phyloP scores from a whole-genome alignment of 306 rosid species.

The Geum urbanum region DNA sequence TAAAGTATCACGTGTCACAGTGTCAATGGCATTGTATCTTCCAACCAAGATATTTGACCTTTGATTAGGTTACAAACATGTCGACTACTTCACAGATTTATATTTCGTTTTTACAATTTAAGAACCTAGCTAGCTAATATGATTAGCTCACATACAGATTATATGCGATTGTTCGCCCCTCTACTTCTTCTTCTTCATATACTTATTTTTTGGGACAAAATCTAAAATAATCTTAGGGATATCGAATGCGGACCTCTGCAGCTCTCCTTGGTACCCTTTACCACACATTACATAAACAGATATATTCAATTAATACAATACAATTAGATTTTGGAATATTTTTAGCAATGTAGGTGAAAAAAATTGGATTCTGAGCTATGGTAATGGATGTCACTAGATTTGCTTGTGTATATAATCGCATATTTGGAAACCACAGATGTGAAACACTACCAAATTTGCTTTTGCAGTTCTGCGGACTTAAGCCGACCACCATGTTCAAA shows the following conservation, averaged over 20 bases:
- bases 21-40: conserved; percentile 50
- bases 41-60: conserved; percentile 49
- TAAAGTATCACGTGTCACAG: conserved; percentile 36
- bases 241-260: conserved; percentile 1
- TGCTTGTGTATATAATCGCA: background rate
- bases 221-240: background rate
- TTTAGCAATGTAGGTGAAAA: too few relatives aligned
- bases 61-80: conserved; percentile 17
- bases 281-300: conserved; percentile 9
- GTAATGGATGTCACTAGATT: conserved; percentile 7
- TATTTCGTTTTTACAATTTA: background rate
- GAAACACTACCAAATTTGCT: background rate
- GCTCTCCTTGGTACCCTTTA: background rate
- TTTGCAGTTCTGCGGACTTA: background rate
- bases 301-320: background rate
- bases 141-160: conserved; percentile 7
- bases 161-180: conserved; percentile 2
- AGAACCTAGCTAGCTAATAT: background rate
- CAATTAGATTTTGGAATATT: background rate
- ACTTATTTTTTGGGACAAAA: background rate
- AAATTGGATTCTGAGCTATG: background rate
- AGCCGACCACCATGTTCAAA: background rate
- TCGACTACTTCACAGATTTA: conserved; percentile 16
- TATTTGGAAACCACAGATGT: background rate
- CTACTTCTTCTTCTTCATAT: background rate